Evolutionary conservation across 1,139 yeast species (phyloP).

Genomic region (Candida frijolesensis): DNA sequence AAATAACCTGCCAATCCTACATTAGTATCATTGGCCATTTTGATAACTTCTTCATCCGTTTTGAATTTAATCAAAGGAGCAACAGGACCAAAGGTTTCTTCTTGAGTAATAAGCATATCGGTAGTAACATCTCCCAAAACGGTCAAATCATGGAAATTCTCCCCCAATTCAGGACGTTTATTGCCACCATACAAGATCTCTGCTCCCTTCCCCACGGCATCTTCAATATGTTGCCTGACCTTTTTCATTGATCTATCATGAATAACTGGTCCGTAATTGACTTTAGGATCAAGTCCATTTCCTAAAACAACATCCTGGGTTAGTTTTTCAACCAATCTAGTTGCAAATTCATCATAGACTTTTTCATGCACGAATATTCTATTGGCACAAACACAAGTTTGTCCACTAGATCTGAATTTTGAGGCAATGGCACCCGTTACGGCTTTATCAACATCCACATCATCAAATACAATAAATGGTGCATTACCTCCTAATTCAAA

Average conservation of each 20-base stretch:
- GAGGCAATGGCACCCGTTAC: conserved; percentile 69
- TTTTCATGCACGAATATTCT: conserved; percentile 75
- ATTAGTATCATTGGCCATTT: conserved; percentile 64
- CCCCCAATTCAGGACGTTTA: conserved; percentile 65
- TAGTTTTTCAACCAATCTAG: conserved; percentile 51
- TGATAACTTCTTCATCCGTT: conserved; percentile 68
- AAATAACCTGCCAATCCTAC: conserved; percentile 52
- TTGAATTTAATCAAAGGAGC: conserved; percentile 74
- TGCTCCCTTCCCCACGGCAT: conserved; percentile 77
- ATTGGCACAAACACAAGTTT: conserved; percentile 88
- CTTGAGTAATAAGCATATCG: conserved; percentile 62
- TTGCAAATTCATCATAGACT: conserved; percentile 60
- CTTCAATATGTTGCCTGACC: conserved; percentile 70
- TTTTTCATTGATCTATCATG: conserved; percentile 66
- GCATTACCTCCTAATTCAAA: conserved; percentile 95
- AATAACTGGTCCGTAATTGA: conserved; percentile 84
- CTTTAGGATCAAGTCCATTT: conserved; percentile 64
- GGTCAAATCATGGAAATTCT: conserved; percentile 76
- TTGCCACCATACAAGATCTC: conserved; percentile 66
- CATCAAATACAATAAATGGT: conserved; percentile 85
- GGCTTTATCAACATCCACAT: conserved; percentile 77
- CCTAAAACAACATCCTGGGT: conserved; percentile 59
- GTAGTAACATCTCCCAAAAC: conserved; percentile 66
- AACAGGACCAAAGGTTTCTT: conserved; percentile 91
- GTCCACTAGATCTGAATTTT: conserved; percentile 76